These are phyloP conservation scores for Aureococcus anophagefferens DNA, from an alignment of 108 stramenopile species.

Conservation along the genomic window DNA sequence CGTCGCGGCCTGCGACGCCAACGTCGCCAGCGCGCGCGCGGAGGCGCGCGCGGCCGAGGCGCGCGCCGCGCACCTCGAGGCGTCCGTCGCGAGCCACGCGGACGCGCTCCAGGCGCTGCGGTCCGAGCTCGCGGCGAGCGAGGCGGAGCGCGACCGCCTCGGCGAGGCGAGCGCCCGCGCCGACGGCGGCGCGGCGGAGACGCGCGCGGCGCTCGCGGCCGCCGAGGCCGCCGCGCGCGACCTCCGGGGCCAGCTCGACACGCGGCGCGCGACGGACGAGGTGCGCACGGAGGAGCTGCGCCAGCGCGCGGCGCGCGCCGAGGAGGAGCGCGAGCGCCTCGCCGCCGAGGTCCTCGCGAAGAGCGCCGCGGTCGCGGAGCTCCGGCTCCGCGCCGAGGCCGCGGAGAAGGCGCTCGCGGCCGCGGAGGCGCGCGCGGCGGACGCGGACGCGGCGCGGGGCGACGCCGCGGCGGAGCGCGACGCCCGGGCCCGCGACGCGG, in stretches of 20 bases:
- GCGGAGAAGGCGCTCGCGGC: background rate
- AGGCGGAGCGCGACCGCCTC: background rate
- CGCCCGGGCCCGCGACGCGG: background rate
- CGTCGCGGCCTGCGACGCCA: no score
- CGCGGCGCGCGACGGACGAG: background rate
- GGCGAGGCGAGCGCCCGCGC: background rate
- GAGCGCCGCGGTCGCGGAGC: background rate
- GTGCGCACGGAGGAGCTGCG: no score
- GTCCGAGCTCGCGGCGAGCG: background rate
- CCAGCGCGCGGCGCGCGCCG: no score
- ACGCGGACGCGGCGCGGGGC: background rate
- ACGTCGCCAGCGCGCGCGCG: no score
- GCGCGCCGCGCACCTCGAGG: background rate
- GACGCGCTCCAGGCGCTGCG: background rate
- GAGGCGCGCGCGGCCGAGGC: no score
- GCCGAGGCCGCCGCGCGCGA: background rate
- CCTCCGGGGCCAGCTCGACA: background rate
- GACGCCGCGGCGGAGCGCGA: background rate
- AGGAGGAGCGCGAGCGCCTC: no score
- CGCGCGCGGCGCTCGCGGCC: background rate
- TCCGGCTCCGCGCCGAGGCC: background rate
- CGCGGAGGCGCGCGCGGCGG: background rate
- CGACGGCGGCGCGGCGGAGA: background rate
- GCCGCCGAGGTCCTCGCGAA: no score
- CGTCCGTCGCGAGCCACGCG: background rate